A percentile compares a stretch with the other conserved stretches of the same genome.
Evolutionary conservation across 2,329 filamentous ascomycete species (phyloP).

Genomic region (Mariannaea elegans): DNA sequence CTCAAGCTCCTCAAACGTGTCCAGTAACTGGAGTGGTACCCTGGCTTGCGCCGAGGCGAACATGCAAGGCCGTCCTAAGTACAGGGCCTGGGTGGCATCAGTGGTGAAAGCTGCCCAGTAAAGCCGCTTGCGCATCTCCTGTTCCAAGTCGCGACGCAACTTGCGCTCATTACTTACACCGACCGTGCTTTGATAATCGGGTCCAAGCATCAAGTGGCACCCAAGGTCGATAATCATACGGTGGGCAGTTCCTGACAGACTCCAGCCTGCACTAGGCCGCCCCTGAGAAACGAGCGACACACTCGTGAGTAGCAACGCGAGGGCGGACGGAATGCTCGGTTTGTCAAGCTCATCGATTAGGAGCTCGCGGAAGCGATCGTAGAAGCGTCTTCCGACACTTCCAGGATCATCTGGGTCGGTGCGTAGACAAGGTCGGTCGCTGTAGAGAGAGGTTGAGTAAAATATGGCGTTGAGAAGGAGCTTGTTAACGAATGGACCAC

Average conservation of each 20-base stretch:
- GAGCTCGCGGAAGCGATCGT: conserved; percentile 48
- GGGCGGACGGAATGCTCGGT: conserved; percentile 49
- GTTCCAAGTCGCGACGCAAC: conserved; percentile 41
- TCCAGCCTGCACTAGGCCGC: conserved; percentile 47
- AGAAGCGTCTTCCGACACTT: conserved; percentile 48
- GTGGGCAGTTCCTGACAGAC: conserved; percentile 47
- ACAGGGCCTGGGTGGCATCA: conserved; percentile 45
- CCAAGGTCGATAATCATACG: conserved; percentile 52
- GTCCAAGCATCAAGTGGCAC: conserved; percentile 45
- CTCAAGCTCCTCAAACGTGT: conserved; percentile 47
- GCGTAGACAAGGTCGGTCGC: conserved; percentile 47
- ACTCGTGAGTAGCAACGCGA: conserved; percentile 46
- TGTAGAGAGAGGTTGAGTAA: conserved; percentile 50
- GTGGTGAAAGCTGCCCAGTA: conserved; percentile 48
- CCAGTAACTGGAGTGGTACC: conserved; percentile 43
- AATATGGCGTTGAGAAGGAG: conserved; percentile 52
- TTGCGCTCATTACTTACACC: conserved; percentile 39
- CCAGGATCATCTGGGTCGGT: conserved; percentile 45
- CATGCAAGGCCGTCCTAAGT: conserved; percentile 46
- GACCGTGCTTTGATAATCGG: conserved; percentile 38
- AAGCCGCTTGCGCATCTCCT: conserved; percentile 46
- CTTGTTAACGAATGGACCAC: conserved; percentile 49
- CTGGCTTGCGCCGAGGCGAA: conserved; percentile 44
- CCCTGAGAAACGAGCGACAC: conserved; percentile 46
- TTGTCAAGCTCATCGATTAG: conserved; percentile 45